Base-by-base conservation (phyloP, 768 basidiomycete genomes). In the Calocybe cyanea region DNA sequence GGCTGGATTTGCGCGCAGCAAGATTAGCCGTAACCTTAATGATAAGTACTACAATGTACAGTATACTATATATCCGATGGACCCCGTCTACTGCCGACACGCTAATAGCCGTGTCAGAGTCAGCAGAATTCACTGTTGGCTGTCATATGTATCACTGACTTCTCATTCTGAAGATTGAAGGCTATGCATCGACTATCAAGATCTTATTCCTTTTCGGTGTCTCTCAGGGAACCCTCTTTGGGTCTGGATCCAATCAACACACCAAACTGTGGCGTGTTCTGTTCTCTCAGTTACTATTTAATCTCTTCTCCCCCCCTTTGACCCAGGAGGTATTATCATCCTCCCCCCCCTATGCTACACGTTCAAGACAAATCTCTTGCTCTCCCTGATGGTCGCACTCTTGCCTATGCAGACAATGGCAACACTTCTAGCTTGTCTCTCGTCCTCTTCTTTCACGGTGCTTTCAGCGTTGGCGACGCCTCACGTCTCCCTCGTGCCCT, bases 401-500 rank as follows among this genome's bases (percentile, higher is more conserved):
- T 74, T 4, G 70, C 67, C 1, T 74, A 71, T 35, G 57, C 54
- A 32, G 58, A 66, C 10, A 52, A 51, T 14, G 72, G 72, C 4
- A 58, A 69, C 31, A 43, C 57, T 3, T 55, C 58, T 10, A 73
- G 69, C 53, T 49, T 53, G 11, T 62, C 58, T 19, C 51, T 75
- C 23, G 36, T 75, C 37, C 57, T 75, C 10, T 72, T 64, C 56
- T 63, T 71, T 50, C 68, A 69, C 37, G 72, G 71, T 6, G 47
- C 60, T 2, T 69, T 73, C 47, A 53, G 63, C 28, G 41, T 71
- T 25, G 72, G 70, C 4, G 59, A 61, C 13, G 58, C 61, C 0
- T 44, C 52, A 14, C 25, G 31, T 0, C 34, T 52, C 11, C 57
- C 61, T 3, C 35, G 41, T 2, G 39, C 45, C 14, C 30, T 48